Evolutionary conservation across 2,329 filamentous ascomycete genomes (phyloP), one percentile per base, ranked within the genome.

Genomic region (Lachnellula occidentalis): DNA sequence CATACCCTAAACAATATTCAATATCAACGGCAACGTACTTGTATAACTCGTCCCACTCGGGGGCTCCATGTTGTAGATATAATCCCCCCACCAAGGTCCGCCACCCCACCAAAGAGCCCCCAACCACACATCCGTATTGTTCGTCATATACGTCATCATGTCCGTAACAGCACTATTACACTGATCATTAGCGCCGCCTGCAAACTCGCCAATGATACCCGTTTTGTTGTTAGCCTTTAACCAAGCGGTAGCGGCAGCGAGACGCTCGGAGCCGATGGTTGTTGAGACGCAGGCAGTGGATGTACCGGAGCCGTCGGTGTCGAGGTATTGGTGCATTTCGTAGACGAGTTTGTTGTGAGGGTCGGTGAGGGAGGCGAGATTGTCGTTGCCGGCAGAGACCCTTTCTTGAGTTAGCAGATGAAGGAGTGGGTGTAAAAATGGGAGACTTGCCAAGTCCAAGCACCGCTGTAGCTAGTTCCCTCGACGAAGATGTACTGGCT

Each of bases 271-370:
- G 52, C 80, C 77, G 56, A 82, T 78, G n/a, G 78, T 82, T 6
- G 67, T 57, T 56, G 67, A 74, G 15, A 80, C 78, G 63, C 80
- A 83, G 24, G 70, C 69, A 3, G 68, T 69, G 3, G 69, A 70
- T 0, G 78, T 81, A 8, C 79, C 80, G 2, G 74, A 78, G 51
- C 77, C 75, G 56, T 82, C 79, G 0, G 69, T 70, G 69, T 83
- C 80, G 42, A 82, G 78, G 62, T 82, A 83, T 69, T 83, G 80
- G 65, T 83, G 80, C 79, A 83, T 82, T 63, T 83, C 77, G 67
- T 79, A 82, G 64, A 83, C 68, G 53, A 82, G 73, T 62, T 78
- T 79, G 67, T 81, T 69, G 48, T 71, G 56, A 0, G 78, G 72
- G 58, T 83, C 79, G 8, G 74, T 78, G 39, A 83, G 71, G 19